Conservation (phyloP, 2,329 filamentous ascomycete genomes). For the Neofusicoccum umdonicola region DNA sequence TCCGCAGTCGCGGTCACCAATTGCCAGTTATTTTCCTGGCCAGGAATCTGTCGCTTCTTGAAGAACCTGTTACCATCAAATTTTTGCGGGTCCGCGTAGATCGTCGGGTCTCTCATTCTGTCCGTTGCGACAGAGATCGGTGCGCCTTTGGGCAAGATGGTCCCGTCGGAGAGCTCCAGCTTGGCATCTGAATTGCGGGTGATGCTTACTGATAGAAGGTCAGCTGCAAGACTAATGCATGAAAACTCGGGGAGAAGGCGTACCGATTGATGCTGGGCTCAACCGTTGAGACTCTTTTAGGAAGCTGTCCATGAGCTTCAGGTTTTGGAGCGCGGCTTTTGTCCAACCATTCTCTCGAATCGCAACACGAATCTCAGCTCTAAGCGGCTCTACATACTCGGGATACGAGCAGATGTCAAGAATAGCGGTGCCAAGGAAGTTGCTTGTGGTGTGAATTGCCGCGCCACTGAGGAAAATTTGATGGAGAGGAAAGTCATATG, state of each 20-base stretch:
- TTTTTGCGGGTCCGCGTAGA: conserved; percentile 17
- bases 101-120: conserved; percentile 8
- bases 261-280: neutral
- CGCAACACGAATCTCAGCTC: neutral
- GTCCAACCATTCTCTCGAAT: neutral
- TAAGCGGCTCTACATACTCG: neutral
- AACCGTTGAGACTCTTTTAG: conserved; percentile 17
- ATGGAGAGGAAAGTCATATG: no score
- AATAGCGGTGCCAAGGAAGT: neutral
- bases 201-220: conserved; percentile 22
- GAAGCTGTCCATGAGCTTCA: conserved; percentile 19
- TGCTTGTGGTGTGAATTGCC: neutral
- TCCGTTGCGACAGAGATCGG: conserved; percentile 15
- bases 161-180: conserved; percentile 27
- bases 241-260: neutral
- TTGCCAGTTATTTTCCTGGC: no score
- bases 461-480: neutral
- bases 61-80: conserved; percentile 21
- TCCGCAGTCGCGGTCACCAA: no score
- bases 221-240: conserved; percentile 24
- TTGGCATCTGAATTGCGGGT: neutral
- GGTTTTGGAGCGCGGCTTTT: neutral
- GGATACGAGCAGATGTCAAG: neutral
- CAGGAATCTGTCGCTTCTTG: conserved; percentile 15
- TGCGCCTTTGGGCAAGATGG: conserved; percentile 23